These are phyloP conservation scores for Fusarium albosuccineum DNA, from an alignment of 2,329 filamentous ascomycete genomes.

Conservation along the genomic window DNA sequence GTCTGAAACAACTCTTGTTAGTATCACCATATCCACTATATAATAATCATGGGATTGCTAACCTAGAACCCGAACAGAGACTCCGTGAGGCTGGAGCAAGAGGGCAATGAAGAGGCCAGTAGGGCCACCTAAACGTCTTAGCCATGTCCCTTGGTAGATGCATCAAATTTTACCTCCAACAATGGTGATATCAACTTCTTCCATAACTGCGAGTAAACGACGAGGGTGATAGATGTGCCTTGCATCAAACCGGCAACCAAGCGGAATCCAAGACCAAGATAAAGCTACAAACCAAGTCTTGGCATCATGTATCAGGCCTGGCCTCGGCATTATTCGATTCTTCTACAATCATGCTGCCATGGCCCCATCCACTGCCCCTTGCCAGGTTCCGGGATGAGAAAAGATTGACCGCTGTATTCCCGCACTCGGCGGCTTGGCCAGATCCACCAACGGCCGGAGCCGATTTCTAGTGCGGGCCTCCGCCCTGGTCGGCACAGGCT, in stretches of 20 bases:
- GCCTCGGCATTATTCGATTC: too few relatives aligned
- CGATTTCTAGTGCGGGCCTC: neutral
- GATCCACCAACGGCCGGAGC: slow-evolving; percentile 4
- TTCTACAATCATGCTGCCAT: neutral
- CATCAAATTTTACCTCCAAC: slow-evolving; percentile 42
- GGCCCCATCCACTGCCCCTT: neutral
- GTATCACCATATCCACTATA: accelerated
- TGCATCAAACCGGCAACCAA: too few relatives aligned
- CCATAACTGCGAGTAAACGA: slow-evolving; percentile 8
- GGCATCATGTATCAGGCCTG: too few relatives aligned
- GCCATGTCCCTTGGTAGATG: neutral
- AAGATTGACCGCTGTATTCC: neutral
- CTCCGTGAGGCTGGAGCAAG: slow-evolving; percentile 56
- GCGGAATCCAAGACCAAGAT: neutral
- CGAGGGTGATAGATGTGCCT: neutral
- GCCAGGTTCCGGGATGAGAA: neutral
- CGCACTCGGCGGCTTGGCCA: neutral
- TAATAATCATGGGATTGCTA: neutral
- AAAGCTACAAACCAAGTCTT: neutral
- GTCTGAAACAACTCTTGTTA: slow-evolving; percentile 46
- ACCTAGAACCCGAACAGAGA: slow-evolving; percentile 57
- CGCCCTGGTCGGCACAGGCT: neutral
- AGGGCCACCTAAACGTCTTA: slow-evolving; percentile 50
- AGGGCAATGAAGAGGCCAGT: slow-evolving; percentile 61
- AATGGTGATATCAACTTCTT: slow-evolving; percentile 16